phyloP scores from a whole-genome alignment of 192 early-diverging fungal species.

The Entomortierella beljakovae region DNA sequence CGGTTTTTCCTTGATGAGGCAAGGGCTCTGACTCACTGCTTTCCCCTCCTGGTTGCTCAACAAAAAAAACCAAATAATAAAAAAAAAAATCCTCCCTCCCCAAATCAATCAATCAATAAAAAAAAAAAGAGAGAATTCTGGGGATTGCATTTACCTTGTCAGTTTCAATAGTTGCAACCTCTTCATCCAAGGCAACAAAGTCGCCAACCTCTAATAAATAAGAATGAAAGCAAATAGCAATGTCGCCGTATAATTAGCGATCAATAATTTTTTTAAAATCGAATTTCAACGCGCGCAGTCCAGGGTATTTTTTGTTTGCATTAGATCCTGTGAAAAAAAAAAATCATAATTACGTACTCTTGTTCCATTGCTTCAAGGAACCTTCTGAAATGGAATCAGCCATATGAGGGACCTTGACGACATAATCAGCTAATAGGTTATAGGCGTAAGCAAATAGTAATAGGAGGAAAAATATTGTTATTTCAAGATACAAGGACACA shows the following conservation, averaged over 20 bases:
- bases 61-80: too few relatives aligned
- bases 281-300: conserved; percentile 5
- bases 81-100: too few relatives aligned
- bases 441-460: not conserved
- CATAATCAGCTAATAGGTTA: conserved; percentile 73
- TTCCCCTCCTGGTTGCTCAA: too few relatives aligned
- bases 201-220: conserved; percentile 88
- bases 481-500: too few relatives aligned
- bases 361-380: conserved; percentile 95
- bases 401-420: conserved; percentile 95
- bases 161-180: conserved; percentile 97
- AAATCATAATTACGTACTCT: conserved; percentile 72
- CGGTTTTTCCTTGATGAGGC: not conserved
- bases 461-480: not conserved
- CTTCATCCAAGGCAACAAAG: conserved; percentile 93
- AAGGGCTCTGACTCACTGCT: conserved; percentile 1
- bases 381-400: conserved; percentile 99
- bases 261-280: not conserved
- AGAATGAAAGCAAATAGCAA: too few relatives aligned
- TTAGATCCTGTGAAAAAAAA: not conserved
- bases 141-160: conserved; percentile 85
- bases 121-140: not conserved
- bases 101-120: too few relatives aligned
- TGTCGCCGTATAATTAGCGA: not conserved
- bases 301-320: not conserved